These are phyloP conservation scores for Colletotrichum sp. DNA, from an alignment of 2,329 filamentous ascomycete genomes.

Conservation along the genomic window DNA sequence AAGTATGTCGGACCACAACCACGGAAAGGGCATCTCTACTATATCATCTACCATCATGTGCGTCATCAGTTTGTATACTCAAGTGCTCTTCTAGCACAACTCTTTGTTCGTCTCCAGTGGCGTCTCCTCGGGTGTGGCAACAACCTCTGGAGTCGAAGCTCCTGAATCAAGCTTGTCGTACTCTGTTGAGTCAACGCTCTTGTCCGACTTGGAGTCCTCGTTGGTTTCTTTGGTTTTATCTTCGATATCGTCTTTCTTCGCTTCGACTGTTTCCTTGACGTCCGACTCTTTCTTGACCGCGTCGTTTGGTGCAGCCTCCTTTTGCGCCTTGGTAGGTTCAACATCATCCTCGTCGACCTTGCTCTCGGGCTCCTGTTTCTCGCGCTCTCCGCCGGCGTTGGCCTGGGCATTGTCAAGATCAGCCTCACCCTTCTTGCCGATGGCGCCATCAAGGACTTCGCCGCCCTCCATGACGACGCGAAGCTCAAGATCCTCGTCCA, in stretches of 20 bases:
- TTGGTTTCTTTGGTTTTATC: not conserved
- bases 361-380: constrained; percentile 25
- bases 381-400: constrained; percentile 56
- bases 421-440: constrained; percentile 60
- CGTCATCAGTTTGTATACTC: not conserved
- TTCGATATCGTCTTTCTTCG: not conserved
- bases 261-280: not conserved
- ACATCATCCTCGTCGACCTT: constrained; percentile 20
- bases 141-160: constrained; percentile 13
- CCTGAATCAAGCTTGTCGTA: constrained; percentile 23
- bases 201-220: constrained; percentile 21
- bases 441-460: constrained; percentile 57
- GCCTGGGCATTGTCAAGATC: constrained; percentile 63
- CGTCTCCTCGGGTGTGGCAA: constrained; percentile 32
- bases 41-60: not conserved
- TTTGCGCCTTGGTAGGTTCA: not conserved
- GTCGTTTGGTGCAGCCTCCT: not conserved
- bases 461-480: constrained; percentile 61
- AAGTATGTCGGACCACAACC: not conserved
- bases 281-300: not conserved
- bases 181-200: constrained; percentile 16
- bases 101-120: constrained; percentile 32
- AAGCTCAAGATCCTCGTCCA: constrained; percentile 59
- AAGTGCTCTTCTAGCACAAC: constrained; percentile 5
- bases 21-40: not conserved